These are phyloP conservation scores for Quercus robur DNA, from an alignment of 306 rosid genomes.

Conservation along the genomic window DNA sequence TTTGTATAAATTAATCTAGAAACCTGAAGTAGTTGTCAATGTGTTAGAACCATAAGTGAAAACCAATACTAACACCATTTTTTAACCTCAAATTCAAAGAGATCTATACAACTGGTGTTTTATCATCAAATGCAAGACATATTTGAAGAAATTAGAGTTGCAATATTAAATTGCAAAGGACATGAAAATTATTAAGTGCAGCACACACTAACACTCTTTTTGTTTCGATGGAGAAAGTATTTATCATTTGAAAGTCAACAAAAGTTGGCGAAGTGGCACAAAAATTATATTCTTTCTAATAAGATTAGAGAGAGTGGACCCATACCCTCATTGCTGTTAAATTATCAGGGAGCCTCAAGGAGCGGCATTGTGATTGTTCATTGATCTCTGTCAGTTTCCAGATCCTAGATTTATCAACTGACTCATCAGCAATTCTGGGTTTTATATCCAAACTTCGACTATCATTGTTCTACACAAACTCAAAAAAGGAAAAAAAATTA, in stretches of 20 bases:
- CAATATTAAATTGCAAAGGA: not conserved
- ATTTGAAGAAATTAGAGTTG: not conserved
- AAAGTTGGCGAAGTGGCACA: not conserved
- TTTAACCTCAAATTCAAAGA: not conserved
- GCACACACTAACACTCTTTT: too few species aligned
- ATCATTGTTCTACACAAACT: constrained; percentile 68
- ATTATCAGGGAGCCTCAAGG: constrained; percentile 82
- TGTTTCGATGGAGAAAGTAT: too few species aligned
- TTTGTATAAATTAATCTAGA: constrained; percentile 94
- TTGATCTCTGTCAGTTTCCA: constrained; percentile 88
- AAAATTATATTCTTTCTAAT: not conserved
- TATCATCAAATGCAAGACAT: not conserved
- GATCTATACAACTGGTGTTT: not conserved
- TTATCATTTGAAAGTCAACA: not conserved
- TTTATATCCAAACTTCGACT: constrained; percentile 79
- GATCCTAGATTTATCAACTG: constrained; percentile 77
- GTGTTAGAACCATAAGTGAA: constrained; percentile 18
- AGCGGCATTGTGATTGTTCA: constrained; percentile 81
- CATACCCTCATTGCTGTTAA: constrained; percentile 79
- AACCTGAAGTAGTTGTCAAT: constrained; percentile 56
- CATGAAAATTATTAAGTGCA: not conserved
- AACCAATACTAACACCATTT: not conserved
- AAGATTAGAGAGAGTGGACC: not conserved
- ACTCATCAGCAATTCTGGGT: constrained; percentile 86
- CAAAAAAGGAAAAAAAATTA: constrained; percentile 17